phyloP scores from a whole-genome alignment of 129 eudicot genomes.

The Tagetes erecta region DNA sequence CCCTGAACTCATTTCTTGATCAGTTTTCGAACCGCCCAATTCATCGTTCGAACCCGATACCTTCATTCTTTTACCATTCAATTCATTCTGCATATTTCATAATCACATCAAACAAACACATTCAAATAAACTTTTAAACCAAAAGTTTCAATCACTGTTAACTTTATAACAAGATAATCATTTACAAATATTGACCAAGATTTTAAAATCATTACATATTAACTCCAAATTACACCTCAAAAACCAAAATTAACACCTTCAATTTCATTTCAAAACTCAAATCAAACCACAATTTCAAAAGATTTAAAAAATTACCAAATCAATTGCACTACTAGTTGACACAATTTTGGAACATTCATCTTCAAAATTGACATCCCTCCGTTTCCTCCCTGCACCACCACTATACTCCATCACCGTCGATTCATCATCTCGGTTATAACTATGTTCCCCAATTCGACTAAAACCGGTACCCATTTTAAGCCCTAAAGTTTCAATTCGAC shows the following conservation, averaged over 20 bases:
- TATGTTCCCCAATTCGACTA: slow-evolving; percentile 35
- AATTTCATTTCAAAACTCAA: not conserved
- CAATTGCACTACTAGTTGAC: slow-evolving; percentile 56
- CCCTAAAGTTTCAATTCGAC: slow-evolving; percentile 38
- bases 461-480: slow-evolving; percentile 47
- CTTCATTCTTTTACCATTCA: slow-evolving; percentile 52
- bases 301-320: slow-evolving; percentile 42
- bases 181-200: not conserved
- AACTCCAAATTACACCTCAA: not conserved
- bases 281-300: not conserved
- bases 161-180: not conserved
- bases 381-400: slow-evolving; percentile 42
- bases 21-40: slow-evolving; percentile 42
- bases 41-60: slow-evolving; percentile 44
- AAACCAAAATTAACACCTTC: slow-evolving; percentile 6
- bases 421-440: slow-evolving; percentile 45
- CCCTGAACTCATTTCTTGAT: slow-evolving; percentile 57
- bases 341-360: slow-evolving; percentile 60
- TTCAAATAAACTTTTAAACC: slow-evolving; percentile 7
- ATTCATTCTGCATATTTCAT: slow-evolving; percentile 43
- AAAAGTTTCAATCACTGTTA: not conserved
- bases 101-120: slow-evolving; percentile 3
- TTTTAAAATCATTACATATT: not conserved
- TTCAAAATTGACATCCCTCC: slow-evolving; percentile 49
- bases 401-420: slow-evolving; percentile 77